phyloP scores from a whole-genome alignment of 140 eudicot genomes.

The Stevia rebaudiana region DNA sequence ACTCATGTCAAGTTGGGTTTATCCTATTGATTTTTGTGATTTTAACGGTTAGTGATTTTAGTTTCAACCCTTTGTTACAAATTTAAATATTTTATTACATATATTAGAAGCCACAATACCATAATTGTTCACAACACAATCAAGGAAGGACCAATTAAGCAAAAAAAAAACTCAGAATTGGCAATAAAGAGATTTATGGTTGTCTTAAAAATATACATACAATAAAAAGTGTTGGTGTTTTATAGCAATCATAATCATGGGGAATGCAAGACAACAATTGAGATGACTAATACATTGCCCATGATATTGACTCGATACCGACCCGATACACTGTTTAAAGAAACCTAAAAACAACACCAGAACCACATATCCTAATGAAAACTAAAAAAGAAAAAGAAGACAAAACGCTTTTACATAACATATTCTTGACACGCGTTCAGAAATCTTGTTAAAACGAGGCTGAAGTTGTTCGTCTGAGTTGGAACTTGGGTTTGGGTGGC shows the following conservation, averaged over 20 bases:
- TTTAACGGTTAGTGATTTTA: no score
- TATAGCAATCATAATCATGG: no score
- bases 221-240: no score
- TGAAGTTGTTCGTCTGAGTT: conserved; percentile 76
- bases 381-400: not conserved
- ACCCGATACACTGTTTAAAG: not conserved
- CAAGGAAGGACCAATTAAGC: not conserved
- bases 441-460: conserved; percentile 42
- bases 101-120: not conserved
- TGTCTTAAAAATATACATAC: conserved; percentile 28
- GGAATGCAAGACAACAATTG: not conserved
- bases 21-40: no score
- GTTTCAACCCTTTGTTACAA: no score
- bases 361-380: conserved; percentile 1
- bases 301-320: not conserved
- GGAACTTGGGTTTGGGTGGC: conserved; percentile 68
- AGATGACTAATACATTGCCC: not conserved
- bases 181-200: not conserved
- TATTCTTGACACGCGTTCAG: not conserved
- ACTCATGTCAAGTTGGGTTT: no score
- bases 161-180: not conserved
- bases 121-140: not conserved
- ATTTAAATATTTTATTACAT: not conserved
- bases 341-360: conserved; percentile 18
- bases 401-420: conserved; percentile 33